These are phyloP conservation scores for Globisporangium lucens DNA, from an alignment of 352 stramenopile species.

Conservation along the genomic window DNA sequence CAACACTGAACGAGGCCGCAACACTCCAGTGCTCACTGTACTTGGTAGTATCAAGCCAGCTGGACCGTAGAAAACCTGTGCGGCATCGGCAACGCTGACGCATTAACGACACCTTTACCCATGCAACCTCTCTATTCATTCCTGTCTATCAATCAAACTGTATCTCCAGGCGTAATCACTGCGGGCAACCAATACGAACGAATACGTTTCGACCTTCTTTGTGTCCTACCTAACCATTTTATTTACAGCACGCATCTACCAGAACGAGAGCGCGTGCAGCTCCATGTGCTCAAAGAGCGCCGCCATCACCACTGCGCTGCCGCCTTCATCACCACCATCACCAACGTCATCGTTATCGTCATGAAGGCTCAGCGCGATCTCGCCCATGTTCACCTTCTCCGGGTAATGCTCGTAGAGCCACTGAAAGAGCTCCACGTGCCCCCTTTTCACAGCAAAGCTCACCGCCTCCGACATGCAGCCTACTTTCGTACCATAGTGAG, in stretches of 20 bases:
- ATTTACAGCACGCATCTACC: neutral
- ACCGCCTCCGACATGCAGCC: neutral
- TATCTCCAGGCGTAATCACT: neutral
- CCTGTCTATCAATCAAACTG: neutral
- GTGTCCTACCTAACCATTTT: neutral
- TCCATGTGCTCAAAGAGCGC: neutral
- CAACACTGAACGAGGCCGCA: neutral
- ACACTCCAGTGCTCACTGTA: neutral
- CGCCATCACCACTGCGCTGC: neutral
- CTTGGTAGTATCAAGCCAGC: too few species aligned
- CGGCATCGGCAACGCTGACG: too few species aligned
- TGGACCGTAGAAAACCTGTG: too few species aligned
- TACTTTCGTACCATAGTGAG: neutral
- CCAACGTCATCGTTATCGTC: neutral
- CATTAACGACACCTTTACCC: too few species aligned
- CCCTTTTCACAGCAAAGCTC: neutral
- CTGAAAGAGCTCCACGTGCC: conserved; percentile 11
- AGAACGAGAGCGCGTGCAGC: neutral
- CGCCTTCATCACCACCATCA: neutral
- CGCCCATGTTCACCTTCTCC: neutral
- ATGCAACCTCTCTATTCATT: neutral
- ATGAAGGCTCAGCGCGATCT: neutral
- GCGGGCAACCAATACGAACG: neutral
- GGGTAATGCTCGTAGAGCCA: neutral
- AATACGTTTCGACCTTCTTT: neutral